phyloP scores from a whole-genome alignment of 768 basidiomycete species.

The Tricholoma hemisulphureum region DNA sequence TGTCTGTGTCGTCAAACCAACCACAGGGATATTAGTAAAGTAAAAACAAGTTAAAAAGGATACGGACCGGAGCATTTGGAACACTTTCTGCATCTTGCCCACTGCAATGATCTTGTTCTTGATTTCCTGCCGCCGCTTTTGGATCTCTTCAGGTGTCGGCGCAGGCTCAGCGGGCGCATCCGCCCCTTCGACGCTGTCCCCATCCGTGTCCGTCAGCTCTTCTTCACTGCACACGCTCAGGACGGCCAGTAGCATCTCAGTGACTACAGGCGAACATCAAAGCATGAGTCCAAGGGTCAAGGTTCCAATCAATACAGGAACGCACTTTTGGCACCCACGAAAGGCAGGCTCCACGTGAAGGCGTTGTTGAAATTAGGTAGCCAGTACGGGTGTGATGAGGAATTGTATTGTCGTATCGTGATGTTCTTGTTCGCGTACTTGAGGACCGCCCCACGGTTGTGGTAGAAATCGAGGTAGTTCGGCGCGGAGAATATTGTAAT shows the following conservation, averaged over 20 bases:
- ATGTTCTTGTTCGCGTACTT: slow-evolving; percentile 97
- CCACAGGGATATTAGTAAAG: neutral
- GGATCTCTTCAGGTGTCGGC: slow-evolving; percentile 39
- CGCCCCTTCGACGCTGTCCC: slow-evolving; percentile 33
- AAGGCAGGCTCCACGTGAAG: slow-evolving; percentile 97
- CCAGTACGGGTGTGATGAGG: slow-evolving; percentile 87
- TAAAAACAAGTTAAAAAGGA: slow-evolving; percentile 1
- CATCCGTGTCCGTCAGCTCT: slow-evolving; percentile 68
- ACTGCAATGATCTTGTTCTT: slow-evolving; percentile 94
- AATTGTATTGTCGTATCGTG: slow-evolving; percentile 88
- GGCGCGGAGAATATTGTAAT: slow-evolving; percentile 99
- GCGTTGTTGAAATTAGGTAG: slow-evolving; percentile 97
- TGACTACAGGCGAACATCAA: slow-evolving; percentile 52
- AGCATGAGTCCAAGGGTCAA: neutral
- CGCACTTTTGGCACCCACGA: slow-evolving; percentile 95
- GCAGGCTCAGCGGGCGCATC: slow-evolving; percentile 29
- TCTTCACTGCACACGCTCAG: slow-evolving; percentile 92
- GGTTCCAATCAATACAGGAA: slow-evolving; percentile 11
- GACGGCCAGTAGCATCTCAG: slow-evolving; percentile 96
- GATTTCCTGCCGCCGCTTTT: slow-evolving; percentile 70
- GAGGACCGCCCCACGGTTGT: slow-evolving; percentile 94
- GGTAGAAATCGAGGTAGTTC: slow-evolving; percentile 94
- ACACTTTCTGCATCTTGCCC: slow-evolving; percentile 87
- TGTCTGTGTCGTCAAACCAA: slow-evolving; percentile 44
- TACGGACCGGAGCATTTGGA: slow-evolving; percentile 83